Evolutionary conservation across 148 eudicot genomes (phyloP).

Genomic region (Fagopyrum tataricum): DNA sequence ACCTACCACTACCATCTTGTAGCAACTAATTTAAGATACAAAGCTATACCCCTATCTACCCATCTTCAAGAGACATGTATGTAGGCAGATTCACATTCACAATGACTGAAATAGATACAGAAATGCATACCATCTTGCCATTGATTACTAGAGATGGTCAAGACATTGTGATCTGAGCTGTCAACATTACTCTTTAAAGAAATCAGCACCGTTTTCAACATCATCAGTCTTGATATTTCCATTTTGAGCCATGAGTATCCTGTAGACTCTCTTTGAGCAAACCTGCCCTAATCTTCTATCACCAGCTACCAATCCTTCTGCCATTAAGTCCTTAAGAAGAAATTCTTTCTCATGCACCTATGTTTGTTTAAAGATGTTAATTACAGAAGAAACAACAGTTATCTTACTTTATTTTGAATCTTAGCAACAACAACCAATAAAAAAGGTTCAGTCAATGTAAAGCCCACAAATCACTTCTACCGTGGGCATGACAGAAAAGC

Average conservation of each 20-base stretch:
- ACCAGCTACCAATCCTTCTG: constrained; percentile 49
- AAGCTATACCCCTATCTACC: background rate
- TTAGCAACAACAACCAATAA: no score
- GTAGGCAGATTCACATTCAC: background rate
- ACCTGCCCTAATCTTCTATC: constrained; percentile 68
- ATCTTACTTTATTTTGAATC: no score
- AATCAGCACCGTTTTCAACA: constrained; percentile 75
- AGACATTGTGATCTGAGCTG: background rate
- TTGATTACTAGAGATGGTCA: background rate
- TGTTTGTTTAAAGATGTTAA: background rate
- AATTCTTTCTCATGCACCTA: constrained; percentile 89
- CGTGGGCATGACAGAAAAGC: background rate
- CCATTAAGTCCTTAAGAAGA: constrained; percentile 60
- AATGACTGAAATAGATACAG: background rate
- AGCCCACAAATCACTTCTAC: background rate
- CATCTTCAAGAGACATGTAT: background rate
- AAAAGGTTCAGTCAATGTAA: background rate
- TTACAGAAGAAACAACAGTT: background rate
- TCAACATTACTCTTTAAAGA: constrained; percentile 23
- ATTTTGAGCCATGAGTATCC: constrained; percentile 75
- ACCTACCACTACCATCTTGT: background rate
- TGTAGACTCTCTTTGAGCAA: constrained; percentile 91
- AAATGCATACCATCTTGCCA: background rate
- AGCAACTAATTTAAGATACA: background rate
- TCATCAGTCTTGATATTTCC: constrained; percentile 65